These are phyloP conservation scores for Cruciata laevipes DNA, from an alignment of 257 asterid species.

Conservation along the genomic window DNA sequence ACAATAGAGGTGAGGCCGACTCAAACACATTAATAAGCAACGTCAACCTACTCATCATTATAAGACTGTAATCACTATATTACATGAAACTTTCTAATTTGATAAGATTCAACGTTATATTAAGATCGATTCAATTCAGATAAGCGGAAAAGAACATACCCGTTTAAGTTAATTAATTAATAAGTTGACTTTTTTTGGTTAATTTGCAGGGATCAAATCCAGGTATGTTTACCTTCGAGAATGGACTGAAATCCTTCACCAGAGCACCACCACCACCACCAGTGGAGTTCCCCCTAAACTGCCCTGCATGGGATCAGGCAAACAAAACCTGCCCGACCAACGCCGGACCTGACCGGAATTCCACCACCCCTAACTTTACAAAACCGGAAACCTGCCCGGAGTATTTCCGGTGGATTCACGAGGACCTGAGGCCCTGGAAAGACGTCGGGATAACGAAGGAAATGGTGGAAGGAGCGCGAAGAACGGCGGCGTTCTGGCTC, in stretches of 20 bases:
- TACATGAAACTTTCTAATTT: no score
- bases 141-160: no score
- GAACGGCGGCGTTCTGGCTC: constrained; percentile 19
- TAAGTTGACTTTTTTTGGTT: neutral
- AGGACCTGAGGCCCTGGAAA: constrained; percentile 29
- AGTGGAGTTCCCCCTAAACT: constrained; percentile 24
- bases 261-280: neutral
- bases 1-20: no score
- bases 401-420: constrained; percentile 28
- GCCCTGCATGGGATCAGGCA: constrained; percentile 24
- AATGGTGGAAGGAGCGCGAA: constrained; percentile 17
- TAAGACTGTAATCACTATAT: no score
- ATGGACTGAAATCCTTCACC: neutral
- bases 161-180: no score
- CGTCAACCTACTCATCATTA: no score
- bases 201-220: constrained; percentile 20
- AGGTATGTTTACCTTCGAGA: neutral
- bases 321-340: constrained; percentile 21
- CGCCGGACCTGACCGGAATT: neutral
- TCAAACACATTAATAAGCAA: no score
- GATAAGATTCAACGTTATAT: no score
- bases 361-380: neutral
- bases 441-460: constrained; percentile 19
- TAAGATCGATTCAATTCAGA: no score
- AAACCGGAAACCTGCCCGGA: constrained; percentile 18